Conservation (phyloP, 495 filamentous ascomycete genomes). For the Penicillium canariense region DNA sequence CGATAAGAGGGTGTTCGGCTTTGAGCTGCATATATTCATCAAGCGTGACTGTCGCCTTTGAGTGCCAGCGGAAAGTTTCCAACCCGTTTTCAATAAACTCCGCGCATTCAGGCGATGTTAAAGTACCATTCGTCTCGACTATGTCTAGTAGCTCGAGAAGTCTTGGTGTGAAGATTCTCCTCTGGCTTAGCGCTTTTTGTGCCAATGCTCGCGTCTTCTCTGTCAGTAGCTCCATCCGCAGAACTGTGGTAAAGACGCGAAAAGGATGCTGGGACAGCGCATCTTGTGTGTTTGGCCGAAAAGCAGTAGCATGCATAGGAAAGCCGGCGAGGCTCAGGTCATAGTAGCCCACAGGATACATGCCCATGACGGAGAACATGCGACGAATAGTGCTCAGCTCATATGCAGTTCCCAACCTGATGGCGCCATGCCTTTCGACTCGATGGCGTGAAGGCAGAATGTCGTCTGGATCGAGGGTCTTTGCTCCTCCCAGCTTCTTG, state of each 20-base stretch:
- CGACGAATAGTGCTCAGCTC: constrained; percentile 39
- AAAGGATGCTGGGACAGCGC: constrained; percentile 37
- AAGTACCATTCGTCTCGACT: constrained; percentile 20
- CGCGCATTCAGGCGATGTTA: constrained; percentile 19
- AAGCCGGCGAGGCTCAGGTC: constrained; percentile 39
- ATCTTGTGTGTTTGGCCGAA: constrained; percentile 30
- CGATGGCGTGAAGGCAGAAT: constrained; percentile 30
- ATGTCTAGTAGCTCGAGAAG: constrained; percentile 26
- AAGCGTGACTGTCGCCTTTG: constrained; percentile 32
- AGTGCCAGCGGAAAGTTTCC: constrained; percentile 41
- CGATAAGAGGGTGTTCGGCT: constrained; percentile 39
- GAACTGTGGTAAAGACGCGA: constrained; percentile 43
- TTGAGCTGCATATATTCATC: constrained; percentile 38
- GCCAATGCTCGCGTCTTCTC: constrained; percentile 25
- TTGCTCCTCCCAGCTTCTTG: constrained; percentile 3
- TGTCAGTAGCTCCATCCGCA: constrained; percentile 38
- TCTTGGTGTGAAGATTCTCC: constrained; percentile 36
- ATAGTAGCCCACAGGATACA: constrained; percentile 47
- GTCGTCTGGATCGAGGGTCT: constrained; percentile 23
- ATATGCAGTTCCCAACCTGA: constrained; percentile 38
- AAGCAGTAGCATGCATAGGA: constrained; percentile 45
- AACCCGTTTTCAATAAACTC: constrained; percentile 36
- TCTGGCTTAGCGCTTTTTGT: constrained; percentile 24
- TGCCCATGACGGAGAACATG: constrained; percentile 41
- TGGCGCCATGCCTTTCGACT: constrained; percentile 45